These are phyloP conservation scores for Cordyceps sp. DNA, from an alignment of 2,329 filamentous ascomycete species.

Conservation along the genomic window DNA sequence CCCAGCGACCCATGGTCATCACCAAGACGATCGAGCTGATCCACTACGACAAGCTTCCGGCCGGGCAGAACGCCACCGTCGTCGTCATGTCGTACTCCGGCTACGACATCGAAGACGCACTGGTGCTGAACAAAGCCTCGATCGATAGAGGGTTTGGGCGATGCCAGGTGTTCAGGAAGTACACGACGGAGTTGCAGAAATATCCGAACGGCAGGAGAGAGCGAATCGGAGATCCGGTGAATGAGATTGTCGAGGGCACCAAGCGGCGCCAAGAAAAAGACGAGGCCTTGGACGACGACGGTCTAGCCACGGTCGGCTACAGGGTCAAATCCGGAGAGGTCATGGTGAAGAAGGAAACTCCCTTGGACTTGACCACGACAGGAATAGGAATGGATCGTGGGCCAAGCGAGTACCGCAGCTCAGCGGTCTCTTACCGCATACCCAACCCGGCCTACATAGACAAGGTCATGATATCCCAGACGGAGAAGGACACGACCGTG, in stretches of 20 bases:
- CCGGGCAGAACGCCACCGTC: slow-evolving; percentile 91
- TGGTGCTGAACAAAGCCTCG: slow-evolving; percentile 92
- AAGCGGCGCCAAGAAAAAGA: slow-evolving; percentile 50
- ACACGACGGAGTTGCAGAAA: slow-evolving; percentile 68
- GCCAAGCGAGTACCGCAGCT: slow-evolving; percentile 47
- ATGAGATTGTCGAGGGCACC: slow-evolving; percentile 39
- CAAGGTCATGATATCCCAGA: slow-evolving; percentile 87
- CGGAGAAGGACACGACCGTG: slow-evolving; percentile 69
- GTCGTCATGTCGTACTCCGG: slow-evolving; percentile 99
- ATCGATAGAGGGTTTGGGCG: slow-evolving; percentile 89
- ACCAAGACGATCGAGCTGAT: slow-evolving; percentile 93
- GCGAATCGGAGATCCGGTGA: slow-evolving; percentile 41
- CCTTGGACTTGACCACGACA: slow-evolving; percentile 58
- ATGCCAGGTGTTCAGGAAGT: slow-evolving; percentile 96
- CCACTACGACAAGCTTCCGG: slow-evolving; percentile 92
- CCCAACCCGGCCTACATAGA: slow-evolving; percentile 81
- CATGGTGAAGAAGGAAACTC: slow-evolving; percentile 81
- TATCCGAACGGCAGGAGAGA: slow-evolving; percentile 68
- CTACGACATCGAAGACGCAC: slow-evolving; percentile 97
- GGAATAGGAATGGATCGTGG: slow-evolving; percentile 53
- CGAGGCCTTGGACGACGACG: slow-evolving; percentile 64
- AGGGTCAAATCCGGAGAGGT: slow-evolving; percentile 64
- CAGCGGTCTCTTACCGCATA: slow-evolving; percentile 63
- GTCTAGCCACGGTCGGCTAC: slow-evolving; percentile 73
- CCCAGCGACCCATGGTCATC: slow-evolving; percentile 93